phyloP scores from a whole-genome alignment of 257 asterid species.

The Przewalskia tangutica region DNA sequence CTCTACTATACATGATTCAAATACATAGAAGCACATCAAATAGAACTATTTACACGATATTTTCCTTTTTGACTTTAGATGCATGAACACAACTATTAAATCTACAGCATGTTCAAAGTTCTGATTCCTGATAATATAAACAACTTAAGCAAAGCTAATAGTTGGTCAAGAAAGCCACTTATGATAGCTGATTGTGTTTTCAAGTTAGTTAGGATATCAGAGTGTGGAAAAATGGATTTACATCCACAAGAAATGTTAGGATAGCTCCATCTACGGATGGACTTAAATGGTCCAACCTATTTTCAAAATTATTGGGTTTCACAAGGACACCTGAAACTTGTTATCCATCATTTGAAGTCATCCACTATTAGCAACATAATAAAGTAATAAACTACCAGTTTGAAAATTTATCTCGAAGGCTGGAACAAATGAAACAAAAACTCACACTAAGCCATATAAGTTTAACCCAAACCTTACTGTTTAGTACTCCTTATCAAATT shows the following conservation, averaged over 20 bases:
- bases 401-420: background rate
- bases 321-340: background rate
- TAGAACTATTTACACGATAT: background rate
- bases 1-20: background rate
- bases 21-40: background rate
- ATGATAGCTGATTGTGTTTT: background rate
- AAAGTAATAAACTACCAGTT: background rate
- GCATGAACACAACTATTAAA: background rate
- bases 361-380: background rate
- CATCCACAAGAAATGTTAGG: background rate
- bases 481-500: background rate
- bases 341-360: background rate
- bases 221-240: background rate
- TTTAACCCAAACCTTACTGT: background rate
- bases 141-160: background rate
- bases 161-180: background rate
- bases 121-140: background rate
- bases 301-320: background rate
- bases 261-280: background rate
- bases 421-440: background rate
- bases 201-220: background rate
- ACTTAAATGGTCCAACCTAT: background rate
- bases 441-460: background rate
- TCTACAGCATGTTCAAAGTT: background rate
- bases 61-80: background rate